phyloP scores from a whole-genome alignment of 2,329 filamentous ascomycete genomes.

The Trichophyton rubrum region DNA sequence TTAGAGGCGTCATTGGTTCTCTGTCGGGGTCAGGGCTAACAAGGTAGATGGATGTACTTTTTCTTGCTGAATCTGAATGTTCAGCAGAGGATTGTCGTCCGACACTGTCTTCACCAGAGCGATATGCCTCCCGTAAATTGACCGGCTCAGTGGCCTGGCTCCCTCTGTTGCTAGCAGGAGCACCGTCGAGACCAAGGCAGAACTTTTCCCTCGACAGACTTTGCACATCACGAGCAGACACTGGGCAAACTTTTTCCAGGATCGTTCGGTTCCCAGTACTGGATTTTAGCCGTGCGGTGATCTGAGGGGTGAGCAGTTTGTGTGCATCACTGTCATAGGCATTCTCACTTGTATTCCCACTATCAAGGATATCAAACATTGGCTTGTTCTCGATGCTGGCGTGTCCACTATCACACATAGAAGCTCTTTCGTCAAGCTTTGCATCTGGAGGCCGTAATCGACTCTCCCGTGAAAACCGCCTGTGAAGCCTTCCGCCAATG shows the following conservation, averaged over 20 bases:
- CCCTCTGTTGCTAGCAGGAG: not conserved
- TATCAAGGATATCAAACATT: slow-evolving; percentile 17
- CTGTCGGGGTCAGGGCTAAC: not conserved
- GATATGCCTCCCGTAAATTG: not conserved
- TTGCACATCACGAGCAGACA: not conserved
- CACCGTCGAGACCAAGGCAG: not conserved
- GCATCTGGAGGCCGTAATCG: slow-evolving; percentile 12
- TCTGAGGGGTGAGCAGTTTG: slow-evolving; percentile 25
- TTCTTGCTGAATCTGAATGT: not conserved
- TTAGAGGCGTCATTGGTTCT: not conserved
- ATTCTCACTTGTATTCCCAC: slow-evolving; percentile 27
- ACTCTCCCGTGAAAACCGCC: slow-evolving; percentile 24
- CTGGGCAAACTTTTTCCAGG: not conserved
- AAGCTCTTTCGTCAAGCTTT: slow-evolving; percentile 5
- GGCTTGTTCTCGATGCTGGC: slow-evolving; percentile 6
- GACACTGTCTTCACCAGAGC: not conserved
- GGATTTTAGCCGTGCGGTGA: slow-evolving; percentile 13
- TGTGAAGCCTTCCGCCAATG: slow-evolving; percentile 21
- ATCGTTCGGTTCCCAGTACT: not conserved
- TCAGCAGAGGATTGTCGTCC: not conserved
- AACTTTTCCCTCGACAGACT: not conserved
- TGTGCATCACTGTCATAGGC: slow-evolving; percentile 34
- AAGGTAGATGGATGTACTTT: not conserved
- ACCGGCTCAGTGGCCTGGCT: not conserved
- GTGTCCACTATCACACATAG: slow-evolving; percentile 4